A percentile compares a stretch with the other conserved stretches of the same genome.
Evolutionary conservation across 208 protist species (phyloP).

Genomic region (Endotrypanum monterogeii): DNA sequence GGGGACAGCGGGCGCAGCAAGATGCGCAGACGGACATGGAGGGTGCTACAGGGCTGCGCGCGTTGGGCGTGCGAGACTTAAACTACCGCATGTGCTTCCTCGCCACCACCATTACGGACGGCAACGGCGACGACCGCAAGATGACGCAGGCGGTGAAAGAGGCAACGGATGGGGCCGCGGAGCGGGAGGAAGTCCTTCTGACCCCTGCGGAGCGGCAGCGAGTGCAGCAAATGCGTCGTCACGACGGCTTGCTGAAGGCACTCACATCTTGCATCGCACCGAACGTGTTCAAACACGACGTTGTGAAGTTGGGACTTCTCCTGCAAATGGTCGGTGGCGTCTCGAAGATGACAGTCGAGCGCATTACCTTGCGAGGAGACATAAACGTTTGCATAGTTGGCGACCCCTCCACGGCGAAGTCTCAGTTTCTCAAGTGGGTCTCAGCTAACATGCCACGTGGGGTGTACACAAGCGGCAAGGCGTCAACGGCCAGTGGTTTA

Average conservation of each 20-base stretch:
- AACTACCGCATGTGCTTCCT: constrained; percentile 98
- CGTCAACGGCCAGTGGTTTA: constrained; percentile 96
- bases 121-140: constrained; percentile 78
- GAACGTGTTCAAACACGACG: constrained; percentile 97
- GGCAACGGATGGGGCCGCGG: constrained; percentile 40
- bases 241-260: constrained; percentile 84
- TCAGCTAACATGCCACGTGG: constrained; percentile 92
- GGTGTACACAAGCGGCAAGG: constrained; percentile 98
- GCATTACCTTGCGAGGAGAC: constrained; percentile 96
- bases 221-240: constrained; percentile 80
- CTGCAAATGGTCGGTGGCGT: constrained; percentile 99
- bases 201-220: constrained; percentile 76
- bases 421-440: constrained; percentile 99
- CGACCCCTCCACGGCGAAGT: constrained; percentile 99
- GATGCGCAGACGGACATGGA: constrained; percentile 89
- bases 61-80: constrained; percentile 97
- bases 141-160: constrained; percentile 88
- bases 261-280: constrained; percentile 93
- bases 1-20: constrained; percentile 76
- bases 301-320: constrained; percentile 98
- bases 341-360: constrained; percentile 95
- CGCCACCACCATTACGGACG: constrained; percentile 92
- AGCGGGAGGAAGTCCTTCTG: constrained; percentile 42
- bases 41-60: constrained; percentile 95
- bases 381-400: constrained; percentile 99